phyloP scores from a whole-genome alignment of 2,329 filamentous ascomycete species.

The Ilyonectria mors-panacis region DNA sequence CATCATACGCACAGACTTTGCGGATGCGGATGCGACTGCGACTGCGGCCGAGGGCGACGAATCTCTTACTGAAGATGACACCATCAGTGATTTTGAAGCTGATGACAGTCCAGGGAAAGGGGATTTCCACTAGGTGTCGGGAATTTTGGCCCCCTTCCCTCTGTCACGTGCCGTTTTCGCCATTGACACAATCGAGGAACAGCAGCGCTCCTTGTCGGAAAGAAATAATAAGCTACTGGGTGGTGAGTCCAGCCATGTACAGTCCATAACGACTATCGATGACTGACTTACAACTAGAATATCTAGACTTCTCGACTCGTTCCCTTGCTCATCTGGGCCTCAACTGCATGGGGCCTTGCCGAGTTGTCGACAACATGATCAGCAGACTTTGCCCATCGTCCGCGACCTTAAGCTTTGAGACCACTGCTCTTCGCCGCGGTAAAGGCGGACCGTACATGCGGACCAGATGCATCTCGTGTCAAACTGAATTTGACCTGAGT shows the following conservation, averaged over 20 bases:
- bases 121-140: conserved; percentile 9
- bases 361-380: conserved; percentile 13
- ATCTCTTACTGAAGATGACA: conserved; percentile 5
- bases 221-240: conserved; percentile 2
- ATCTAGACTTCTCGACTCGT: conserved; percentile 3
- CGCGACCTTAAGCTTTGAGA: conserved; percentile 6
- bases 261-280: conserved; percentile 4
- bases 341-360: conserved; percentile 9
- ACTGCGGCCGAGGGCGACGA: conserved; percentile 10
- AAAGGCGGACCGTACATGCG: conserved; percentile 5
- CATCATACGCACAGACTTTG: conserved; percentile 8
- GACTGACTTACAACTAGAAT: conserved; percentile 4
- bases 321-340: conserved; percentile 13
- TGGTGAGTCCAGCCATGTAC: conserved; percentile 7
- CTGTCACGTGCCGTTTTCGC: conserved; percentile 13
- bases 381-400: conserved; percentile 10
- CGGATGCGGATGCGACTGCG: background rate
- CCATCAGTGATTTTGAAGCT: conserved; percentile 8
- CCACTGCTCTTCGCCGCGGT: conserved; percentile 1
- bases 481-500: conserved; percentile 4
- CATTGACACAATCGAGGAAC: conserved; percentile 8
- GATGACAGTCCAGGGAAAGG: conserved; percentile 14
- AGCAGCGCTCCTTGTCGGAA: background rate
- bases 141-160: conserved; percentile 11
- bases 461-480: conserved; percentile 7